phyloP scores from a whole-genome alignment of 148 eudicot genomes.

The Nepenthes mirabilis region DNA sequence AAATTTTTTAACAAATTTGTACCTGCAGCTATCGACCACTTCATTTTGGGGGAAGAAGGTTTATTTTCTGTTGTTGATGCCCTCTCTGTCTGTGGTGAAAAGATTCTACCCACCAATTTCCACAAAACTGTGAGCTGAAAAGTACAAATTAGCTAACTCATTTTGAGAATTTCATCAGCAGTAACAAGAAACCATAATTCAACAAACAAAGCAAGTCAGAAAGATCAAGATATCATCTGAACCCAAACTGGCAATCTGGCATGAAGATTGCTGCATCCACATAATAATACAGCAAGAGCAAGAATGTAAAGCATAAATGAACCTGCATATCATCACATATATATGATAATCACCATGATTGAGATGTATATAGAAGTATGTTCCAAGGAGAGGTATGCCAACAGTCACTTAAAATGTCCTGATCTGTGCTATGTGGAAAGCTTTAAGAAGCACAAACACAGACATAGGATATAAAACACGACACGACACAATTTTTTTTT shows the following conservation, averaged over 20 bases:
- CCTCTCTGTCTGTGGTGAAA: constrained; percentile 44
- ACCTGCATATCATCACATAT: too few relatives aligned
- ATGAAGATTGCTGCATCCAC: not conserved
- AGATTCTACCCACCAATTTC: constrained; percentile 69
- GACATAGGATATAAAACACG: too few relatives aligned
- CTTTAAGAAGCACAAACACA: too few relatives aligned
- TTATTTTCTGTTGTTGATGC: constrained; percentile 30
- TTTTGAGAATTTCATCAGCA: constrained; percentile 7
- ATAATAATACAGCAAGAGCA: too few relatives aligned
- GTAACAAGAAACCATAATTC: constrained; percentile 3
- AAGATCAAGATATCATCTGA: not conserved
- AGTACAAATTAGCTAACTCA: constrained; percentile 37
- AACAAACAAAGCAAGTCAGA: not conserved
- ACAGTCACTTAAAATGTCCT: too few relatives aligned
- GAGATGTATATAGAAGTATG: too few relatives aligned
- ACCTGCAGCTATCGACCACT: constrained; percentile 83
- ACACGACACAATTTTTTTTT: too few relatives aligned
- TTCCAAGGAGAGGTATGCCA: too few relatives aligned
- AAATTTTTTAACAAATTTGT: constrained; percentile 46
- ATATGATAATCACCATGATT: too few relatives aligned
- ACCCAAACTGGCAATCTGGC: not conserved
- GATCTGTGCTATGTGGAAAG: too few relatives aligned
- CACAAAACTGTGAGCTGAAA: constrained; percentile 93
- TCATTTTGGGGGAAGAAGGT: constrained; percentile 40
- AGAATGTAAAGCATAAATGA: too few relatives aligned